These are phyloP conservation scores for Emmonsia crescens DNA, from an alignment of 2,329 filamentous ascomycete species.

Conservation along the genomic window DNA sequence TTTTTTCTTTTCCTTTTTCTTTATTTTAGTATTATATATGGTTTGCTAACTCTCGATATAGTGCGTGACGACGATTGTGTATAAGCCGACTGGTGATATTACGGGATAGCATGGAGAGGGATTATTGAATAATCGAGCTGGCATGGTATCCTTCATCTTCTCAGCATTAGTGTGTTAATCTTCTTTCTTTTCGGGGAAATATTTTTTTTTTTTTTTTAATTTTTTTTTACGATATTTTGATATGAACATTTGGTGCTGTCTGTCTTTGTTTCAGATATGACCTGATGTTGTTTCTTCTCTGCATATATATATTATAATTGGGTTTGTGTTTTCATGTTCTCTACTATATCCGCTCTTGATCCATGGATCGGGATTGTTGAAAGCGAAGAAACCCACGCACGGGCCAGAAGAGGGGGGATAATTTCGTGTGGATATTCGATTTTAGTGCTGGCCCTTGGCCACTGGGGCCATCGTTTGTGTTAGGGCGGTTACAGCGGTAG, in stretches of 20 bases:
- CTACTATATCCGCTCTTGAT: too few species aligned
- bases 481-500: too few species aligned
- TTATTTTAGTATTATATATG: not conserved
- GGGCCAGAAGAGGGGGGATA: too few species aligned
- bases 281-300: not conserved
- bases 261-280: too few species aligned
- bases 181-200: not conserved
- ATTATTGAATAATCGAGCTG: not conserved
- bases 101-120: not conserved
- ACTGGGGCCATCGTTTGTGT: too few species aligned
- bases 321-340: not conserved
- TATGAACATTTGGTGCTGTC: too few species aligned
- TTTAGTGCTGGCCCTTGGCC: too few species aligned
- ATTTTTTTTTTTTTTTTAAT: not conserved
- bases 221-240: too few species aligned
- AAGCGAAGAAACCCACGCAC: too few species aligned
- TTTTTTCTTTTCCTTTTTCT: conserved; percentile 3
- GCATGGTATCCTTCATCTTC: too few species aligned
- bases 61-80: conserved; percentile 97
- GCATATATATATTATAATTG: not conserved
- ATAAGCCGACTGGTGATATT: conserved; percentile 63
- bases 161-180: not conserved
- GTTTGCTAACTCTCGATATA: conserved; percentile 27
- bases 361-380: too few species aligned
- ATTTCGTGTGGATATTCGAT: too few species aligned